phyloP scores from a whole-genome alignment of 805 yeast species.

The Starmerella lactis-condensi region DNA sequence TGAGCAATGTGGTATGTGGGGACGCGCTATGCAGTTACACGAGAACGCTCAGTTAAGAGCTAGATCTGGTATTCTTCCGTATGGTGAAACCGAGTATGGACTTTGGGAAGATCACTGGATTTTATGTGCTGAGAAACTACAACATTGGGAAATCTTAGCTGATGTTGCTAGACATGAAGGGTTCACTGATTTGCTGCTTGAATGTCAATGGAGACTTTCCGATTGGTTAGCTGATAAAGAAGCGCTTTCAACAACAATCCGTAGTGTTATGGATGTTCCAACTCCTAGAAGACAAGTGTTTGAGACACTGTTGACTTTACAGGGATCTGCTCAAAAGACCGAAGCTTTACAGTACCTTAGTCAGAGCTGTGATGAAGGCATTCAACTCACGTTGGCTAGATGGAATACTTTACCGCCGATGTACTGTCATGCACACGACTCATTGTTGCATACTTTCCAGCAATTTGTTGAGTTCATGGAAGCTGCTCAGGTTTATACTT shows the following conservation, averaged over 20 bases:
- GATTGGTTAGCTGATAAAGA: constrained; percentile 95
- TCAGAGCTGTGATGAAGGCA: constrained; percentile 84
- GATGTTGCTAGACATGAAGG: constrained; percentile 97
- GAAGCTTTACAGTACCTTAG: constrained; percentile 73
- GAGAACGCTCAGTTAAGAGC: constrained; percentile 96
- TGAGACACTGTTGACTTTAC: constrained; percentile 82
- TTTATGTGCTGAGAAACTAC: constrained; percentile 85
- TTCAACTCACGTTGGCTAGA: constrained; percentile 73
- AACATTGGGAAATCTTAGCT: constrained; percentile 94
- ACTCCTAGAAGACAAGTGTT: constrained; percentile 92
- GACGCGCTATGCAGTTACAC: constrained; percentile 76
- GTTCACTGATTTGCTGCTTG: constrained; percentile 81
- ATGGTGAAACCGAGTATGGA: constrained; percentile 84
- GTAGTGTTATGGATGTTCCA: constrained; percentile 95
- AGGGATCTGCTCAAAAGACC: constrained; percentile 80
- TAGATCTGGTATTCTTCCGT: constrained; percentile 83
- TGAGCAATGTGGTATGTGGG: constrained; percentile 92
- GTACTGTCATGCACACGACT: constrained; percentile 58
- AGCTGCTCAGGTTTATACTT: constrained; percentile 83
- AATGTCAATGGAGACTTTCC: constrained; percentile 98
- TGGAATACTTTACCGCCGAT: constrained; percentile 79
- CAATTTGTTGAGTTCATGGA: constrained; percentile 95
- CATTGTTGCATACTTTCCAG: constrained; percentile 83
- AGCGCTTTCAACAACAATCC: constrained; percentile 81
- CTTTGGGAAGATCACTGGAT: constrained; percentile 99